phyloP scores from a whole-genome alignment of 441 rosid genomes.

The Gossypium gossypioides region DNA sequence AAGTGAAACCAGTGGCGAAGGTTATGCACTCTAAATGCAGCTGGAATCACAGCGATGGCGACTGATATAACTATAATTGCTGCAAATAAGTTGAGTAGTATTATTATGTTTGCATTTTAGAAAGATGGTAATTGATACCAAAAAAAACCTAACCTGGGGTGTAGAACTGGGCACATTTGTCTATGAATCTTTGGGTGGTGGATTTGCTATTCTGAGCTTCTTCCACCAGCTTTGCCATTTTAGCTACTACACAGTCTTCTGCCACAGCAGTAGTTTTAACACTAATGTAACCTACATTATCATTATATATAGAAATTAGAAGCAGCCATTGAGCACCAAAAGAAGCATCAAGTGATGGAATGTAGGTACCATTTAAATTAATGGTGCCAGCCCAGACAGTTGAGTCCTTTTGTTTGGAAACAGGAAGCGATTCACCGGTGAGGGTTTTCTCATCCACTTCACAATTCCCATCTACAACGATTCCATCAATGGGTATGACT shows the following conservation, averaged over 20 bases:
- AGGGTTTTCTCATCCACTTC: conserved; percentile 84
- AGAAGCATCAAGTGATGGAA: too few species aligned
- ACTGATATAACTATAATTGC: conserved; percentile 44
- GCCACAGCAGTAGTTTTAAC: conserved; percentile 68
- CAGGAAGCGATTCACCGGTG: conserved; percentile 82
- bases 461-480: conserved; percentile 65
- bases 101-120: too few species aligned
- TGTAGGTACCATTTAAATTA: conserved; percentile 51
- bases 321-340: neutral
- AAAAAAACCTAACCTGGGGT: conserved; percentile 57
- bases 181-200: conserved; percentile 55
- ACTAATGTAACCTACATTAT: conserved; percentile 34
- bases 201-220: conserved; percentile 82
- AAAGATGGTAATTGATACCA: too few species aligned
- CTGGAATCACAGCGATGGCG: conserved; percentile 46
- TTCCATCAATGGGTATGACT: conserved; percentile 73
- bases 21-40: conserved; percentile 31
- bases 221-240: conserved; percentile 81
- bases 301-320: conserved; percentile 18
- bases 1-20: conserved; percentile 51
- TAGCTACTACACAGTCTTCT: conserved; percentile 72
- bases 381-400: conserved; percentile 83
- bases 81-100: conserved; percentile 22
- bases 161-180: conserved; percentile 58
- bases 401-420: conserved; percentile 52